phyloP scores from a whole-genome alignment of 208 protist genomes.

The Entamoeba nuttalli region DNA sequence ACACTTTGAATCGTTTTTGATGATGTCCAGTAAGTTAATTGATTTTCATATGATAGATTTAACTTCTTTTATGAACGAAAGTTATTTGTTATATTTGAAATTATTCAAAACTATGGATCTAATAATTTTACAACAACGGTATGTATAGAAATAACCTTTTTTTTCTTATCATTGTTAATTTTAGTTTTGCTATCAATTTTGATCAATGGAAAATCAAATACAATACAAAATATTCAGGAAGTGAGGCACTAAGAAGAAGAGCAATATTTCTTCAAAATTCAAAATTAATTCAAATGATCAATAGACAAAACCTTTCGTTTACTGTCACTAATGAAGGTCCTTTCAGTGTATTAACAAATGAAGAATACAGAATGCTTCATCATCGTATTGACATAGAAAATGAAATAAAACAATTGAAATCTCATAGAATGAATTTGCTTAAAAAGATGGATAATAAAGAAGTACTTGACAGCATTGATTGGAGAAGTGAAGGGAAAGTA shows the following conservation, averaged over 20 bases:
- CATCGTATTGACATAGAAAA: background rate
- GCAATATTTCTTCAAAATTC: background rate
- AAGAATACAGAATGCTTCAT: background rate
- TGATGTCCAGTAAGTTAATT: too few relatives aligned
- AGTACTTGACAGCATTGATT: background rate
- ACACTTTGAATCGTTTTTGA: too few relatives aligned
- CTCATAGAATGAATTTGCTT: background rate
- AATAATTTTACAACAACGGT: too few relatives aligned
- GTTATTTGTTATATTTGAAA: too few relatives aligned
- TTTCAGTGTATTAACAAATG: background rate
- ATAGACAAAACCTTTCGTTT: background rate
- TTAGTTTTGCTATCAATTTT: too few relatives aligned
- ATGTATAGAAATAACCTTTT: too few relatives aligned
- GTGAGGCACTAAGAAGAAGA: background rate
- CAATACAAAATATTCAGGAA: too few relatives aligned
- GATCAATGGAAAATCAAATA: too few relatives aligned
- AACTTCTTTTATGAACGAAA: too few relatives aligned
- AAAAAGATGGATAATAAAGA: background rate
- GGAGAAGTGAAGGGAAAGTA: background rate
- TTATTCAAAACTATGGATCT: too few relatives aligned
- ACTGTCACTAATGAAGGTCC: background rate
- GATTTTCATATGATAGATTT: too few relatives aligned
- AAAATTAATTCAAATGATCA: background rate
- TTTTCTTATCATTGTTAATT: too few relatives aligned
- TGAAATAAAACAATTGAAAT: background rate